Percentiles rank a stretch among this genome's conserved stretches.
phyloP scores from a whole-genome alignment of 306 rosid species.

The Prunus mongolica region DNA sequence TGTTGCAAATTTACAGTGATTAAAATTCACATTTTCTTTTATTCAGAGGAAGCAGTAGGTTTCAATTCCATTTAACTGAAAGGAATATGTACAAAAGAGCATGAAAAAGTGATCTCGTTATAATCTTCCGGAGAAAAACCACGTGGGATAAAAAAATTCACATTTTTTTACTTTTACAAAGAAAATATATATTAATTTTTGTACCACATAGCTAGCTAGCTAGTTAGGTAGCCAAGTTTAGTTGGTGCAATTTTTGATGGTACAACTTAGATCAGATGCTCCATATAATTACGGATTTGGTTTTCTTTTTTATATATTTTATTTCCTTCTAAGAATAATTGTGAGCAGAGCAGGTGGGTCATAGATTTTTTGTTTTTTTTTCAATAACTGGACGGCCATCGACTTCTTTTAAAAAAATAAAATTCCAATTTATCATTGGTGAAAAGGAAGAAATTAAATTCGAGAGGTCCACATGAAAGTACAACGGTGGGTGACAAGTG shows the following conservation, averaged over 20 bases:
- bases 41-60: no score
- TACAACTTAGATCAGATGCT: not conserved
- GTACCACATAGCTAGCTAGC: not conserved
- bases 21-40: no score
- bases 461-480: not conserved
- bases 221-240: not conserved
- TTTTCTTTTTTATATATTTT: not conserved
- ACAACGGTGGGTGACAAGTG: not conserved
- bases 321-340: not conserved
- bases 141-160: no score
- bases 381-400: not conserved
- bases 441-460: not conserved
- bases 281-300: not conserved
- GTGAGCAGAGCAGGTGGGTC: not conserved
- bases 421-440: not conserved
- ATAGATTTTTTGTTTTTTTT: not conserved
- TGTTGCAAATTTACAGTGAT: no score
- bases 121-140: not conserved
- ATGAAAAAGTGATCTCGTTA: not conserved
- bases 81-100: no score
- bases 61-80: no score
- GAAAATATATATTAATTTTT: no score
- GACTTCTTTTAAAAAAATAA: not conserved
- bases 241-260: not conserved
- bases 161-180: not conserved